Percentiles rank a stretch among this genome's conserved stretches.
Evolutionary conservation across 345 rosid genomes (phyloP).

Genomic region (Salix brachista): DNA sequence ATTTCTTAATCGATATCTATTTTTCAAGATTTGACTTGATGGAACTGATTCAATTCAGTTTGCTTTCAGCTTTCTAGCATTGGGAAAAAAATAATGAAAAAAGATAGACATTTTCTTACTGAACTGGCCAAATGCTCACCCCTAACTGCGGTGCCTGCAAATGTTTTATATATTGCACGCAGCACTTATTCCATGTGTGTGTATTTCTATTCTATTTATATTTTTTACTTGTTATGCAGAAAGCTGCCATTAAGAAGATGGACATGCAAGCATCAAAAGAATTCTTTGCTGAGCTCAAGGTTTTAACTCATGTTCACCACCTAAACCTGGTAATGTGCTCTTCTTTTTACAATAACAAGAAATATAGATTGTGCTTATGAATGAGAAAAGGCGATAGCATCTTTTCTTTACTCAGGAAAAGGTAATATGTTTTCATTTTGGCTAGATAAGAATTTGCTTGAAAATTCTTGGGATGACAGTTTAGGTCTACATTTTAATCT

Average conservation of each 20-base stretch:
- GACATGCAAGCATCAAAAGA: conserved; percentile 92
- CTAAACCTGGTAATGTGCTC: conserved; percentile 68
- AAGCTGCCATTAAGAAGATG: conserved; percentile 99
- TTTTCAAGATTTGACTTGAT: neutral
- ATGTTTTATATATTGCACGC: neutral
- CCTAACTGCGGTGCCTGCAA: neutral
- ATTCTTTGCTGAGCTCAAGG: conserved; percentile 92
- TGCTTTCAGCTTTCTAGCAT: neutral
- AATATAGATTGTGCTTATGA: neutral
- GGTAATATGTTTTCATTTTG: neutral
- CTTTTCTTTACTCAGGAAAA: neutral
- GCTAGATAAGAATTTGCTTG: neutral
- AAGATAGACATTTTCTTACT: neutral
- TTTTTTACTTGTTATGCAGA: conserved; percentile 37
- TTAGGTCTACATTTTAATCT: neutral
- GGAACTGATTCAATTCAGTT: neutral
- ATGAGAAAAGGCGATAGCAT: neutral
- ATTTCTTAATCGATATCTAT: neutral
- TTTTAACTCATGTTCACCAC: conserved; percentile 88
- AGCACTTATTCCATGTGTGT: neutral
- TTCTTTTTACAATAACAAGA: neutral
- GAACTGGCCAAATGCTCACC: neutral
- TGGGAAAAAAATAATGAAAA: neutral
- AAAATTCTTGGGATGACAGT: neutral
- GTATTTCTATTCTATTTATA: conserved; percentile 3